phyloP scores from a whole-genome alignment of 2,329 filamentous ascomycete genomes.

The Fusarium sulawesiense region DNA sequence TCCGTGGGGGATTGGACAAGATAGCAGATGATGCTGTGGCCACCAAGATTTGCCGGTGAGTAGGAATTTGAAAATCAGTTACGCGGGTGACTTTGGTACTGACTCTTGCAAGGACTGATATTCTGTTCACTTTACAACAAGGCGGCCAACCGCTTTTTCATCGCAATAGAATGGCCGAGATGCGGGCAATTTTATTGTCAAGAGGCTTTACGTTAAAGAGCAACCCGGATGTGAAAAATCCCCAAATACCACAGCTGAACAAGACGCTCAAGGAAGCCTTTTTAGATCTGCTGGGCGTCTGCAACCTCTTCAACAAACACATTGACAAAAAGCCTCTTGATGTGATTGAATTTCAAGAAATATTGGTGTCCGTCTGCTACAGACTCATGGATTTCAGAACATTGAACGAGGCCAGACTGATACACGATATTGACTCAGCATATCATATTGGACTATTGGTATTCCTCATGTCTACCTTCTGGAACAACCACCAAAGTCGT shows the following conservation, averaged over 20 bases:
- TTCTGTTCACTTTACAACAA: slow-evolving; percentile 11
- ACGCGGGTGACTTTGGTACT: fast-evolving
- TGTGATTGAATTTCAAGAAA: slow-evolving; percentile 10
- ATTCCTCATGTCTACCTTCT: slow-evolving; percentile 4
- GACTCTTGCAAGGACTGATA: neutral
- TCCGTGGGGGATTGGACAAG: neutral
- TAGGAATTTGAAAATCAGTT: fast-evolving
- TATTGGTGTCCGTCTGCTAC: neutral
- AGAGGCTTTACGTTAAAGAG: neutral
- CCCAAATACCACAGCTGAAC: fast-evolving
- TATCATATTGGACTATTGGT: neutral
- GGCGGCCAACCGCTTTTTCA: neutral
- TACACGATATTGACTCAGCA: neutral
- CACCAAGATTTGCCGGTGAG: slow-evolving; percentile 1
- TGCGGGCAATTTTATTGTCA: fast-evolving
- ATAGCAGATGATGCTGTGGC: neutral
- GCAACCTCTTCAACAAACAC: slow-evolving; percentile 3
- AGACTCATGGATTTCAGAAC: neutral
- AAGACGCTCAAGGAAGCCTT: neutral
- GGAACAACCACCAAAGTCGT: neutral
- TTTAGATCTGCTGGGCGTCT: neutral
- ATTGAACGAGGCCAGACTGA: fast-evolving
- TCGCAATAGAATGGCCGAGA: neutral
- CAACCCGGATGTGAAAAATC: too few relatives aligned
- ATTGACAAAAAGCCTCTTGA: neutral